Evolutionary conservation across 495 filamentous ascomycete genomes (phyloP), one percentile per base, ranked within the genome.

Genomic region (Penicillium cosmopolitanum): DNA sequence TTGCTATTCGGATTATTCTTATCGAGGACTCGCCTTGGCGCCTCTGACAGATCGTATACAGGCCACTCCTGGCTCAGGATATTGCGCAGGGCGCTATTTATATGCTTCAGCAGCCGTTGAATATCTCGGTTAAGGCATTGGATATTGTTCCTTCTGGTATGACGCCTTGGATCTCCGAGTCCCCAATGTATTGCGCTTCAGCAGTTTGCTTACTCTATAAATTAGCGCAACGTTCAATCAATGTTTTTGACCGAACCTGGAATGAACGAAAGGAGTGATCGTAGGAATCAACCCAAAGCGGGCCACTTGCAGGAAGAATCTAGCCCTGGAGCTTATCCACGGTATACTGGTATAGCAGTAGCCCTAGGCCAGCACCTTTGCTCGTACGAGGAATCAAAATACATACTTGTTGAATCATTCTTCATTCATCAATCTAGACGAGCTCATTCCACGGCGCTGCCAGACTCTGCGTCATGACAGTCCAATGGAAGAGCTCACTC

Each of bases 91-190:
- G 68, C 0, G 75, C 65, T 4, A 44, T 70, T 15, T 74, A 63
- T 40, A 73, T 75, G 75, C 56, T 78, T 21, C 48, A 55, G 21
- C 61, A 58, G 50, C 66, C 68, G 11, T 1, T 57, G 18, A 68
- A 62, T 55, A 61, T 74, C 11, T 71, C 67, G 35, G 58, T 76
- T 1, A 76, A 74, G 63, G 73, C 73, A 12, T 34, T 78, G 51
- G 75, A 78, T 62, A 47, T 73, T 47, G 72, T 78, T 50, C 71
- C 73, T n/a, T 66, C 64, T 16, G 66, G 66, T 68, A 57, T 54
- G 62, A 38, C 15, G 36, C 36, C 36, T 38, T 38, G 6, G 28
- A 9, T 31, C 28, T 31, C n/a, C n/a, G n/a, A n/a, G n/a, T n/a
- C 15, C 15, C 15, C 42, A 44, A 8, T 44, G n/a, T 44, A 10